Evolutionary conservation across 345 rosid genomes (phyloP), one percentile per base, ranked within the genome.

Genomic region (Murraya koenigii): DNA sequence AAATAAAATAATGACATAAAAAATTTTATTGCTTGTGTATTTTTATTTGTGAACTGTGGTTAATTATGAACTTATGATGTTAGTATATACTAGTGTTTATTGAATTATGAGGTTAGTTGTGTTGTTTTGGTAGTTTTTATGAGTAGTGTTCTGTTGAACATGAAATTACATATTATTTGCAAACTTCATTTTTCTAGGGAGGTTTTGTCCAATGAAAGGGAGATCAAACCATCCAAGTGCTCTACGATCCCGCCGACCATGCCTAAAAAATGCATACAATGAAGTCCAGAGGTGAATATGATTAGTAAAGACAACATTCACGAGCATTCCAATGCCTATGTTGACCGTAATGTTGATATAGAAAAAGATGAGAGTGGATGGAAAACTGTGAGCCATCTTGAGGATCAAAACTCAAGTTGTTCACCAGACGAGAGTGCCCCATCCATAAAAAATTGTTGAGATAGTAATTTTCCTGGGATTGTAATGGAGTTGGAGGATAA

Each of bases 351-450:
- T 75, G 90, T 82, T 23, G 92, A 87, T 13, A 75, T 88, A 0
- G 94, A 93, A 82, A 97, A 94, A 73, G 97, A 92, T 66, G 98
- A 96, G 78, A 96, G 99, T 66, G 97, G 91, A 41, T 96, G 99
- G 99, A 98, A 96, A 88, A 92, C 99, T 10, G 97, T 88, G 81
- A 96, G 97, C 84, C 92, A 90, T 82, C 84, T 84, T 6, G 97
- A 92, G 75, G 98, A 92, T 75, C 95, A 89, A 75, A 93, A 87
- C 39, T 96, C 97, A 39, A 89, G 90, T 74, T 92, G 72, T 85
- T 91, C 97, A 7, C 94, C 84, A 0, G 92, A 92, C 41, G 94
- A 84, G 58, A 90, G 97, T 79, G 74, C 69, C 26, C 86, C 82
- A 74, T 88, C 92, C 35, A 81, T 80, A 26, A 89, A 80, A 81